Conservation (phyloP, 208 protist genomes). For the Acanthamoeba sp. region DNA sequence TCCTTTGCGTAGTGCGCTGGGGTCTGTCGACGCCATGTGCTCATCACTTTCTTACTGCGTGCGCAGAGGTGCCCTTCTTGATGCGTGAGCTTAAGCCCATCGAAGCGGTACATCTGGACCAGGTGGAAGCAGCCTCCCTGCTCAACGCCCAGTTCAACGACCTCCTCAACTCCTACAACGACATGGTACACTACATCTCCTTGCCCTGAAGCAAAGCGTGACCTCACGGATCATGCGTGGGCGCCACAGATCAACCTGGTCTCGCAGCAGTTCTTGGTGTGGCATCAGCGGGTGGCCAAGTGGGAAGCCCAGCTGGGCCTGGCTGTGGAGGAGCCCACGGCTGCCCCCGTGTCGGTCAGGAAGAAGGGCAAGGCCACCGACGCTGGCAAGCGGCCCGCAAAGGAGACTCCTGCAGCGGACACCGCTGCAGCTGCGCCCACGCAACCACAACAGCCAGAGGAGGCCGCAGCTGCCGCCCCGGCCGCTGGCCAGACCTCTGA, state of each 20-base stretch:
- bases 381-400: background rate
- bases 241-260: constrained; percentile 30
- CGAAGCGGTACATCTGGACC: constrained; percentile 47
- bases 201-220: background rate
- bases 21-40: background rate
- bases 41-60: background rate
- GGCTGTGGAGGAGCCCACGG: background rate
- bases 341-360: background rate
- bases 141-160: constrained; percentile 64
- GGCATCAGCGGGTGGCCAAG: constrained; percentile 49
- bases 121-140: constrained; percentile 23
- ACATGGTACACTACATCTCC: background rate
- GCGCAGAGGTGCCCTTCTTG: constrained; percentile 34
- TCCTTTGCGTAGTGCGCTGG: background rate
- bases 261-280: constrained; percentile 66
- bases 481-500: background rate
- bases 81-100: constrained; percentile 50
- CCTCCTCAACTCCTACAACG: constrained; percentile 56
- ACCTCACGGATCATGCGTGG: background rate
- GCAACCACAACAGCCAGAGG: background rate
- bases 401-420: background rate
- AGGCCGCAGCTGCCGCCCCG: background rate
- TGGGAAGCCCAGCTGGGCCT: constrained; percentile 31
- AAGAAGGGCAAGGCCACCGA: constrained; percentile 23
- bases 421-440: background rate